These are phyloP conservation scores for Cladosporium sphaerospermum DNA, from an alignment of 2,329 filamentous ascomycete species.

Conservation along the genomic window DNA sequence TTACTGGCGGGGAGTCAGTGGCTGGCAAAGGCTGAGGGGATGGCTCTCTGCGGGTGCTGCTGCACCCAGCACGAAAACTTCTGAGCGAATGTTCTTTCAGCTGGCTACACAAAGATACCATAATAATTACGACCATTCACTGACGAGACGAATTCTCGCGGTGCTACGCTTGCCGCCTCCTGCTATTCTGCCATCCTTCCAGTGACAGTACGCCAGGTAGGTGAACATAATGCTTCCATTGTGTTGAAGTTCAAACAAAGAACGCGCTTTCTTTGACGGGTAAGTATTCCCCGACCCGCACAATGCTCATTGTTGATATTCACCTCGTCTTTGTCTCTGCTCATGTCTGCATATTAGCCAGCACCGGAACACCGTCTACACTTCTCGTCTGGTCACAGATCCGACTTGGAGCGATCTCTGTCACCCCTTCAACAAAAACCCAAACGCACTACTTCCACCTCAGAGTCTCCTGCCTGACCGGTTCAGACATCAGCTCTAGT, in stretches of 20 bases:
- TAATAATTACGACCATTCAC: too few relatives aligned
- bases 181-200: too few relatives aligned
- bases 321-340: not conserved
- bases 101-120: too few relatives aligned
- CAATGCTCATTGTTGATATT: not conserved
- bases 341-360: not conserved
- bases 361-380: too few relatives aligned
- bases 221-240: not conserved
- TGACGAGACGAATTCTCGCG: too few relatives aligned
- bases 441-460: not conserved
- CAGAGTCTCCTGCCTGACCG: not conserved
- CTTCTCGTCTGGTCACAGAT: too few relatives aligned
- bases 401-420: not conserved
- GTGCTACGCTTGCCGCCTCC: too few relatives aligned
- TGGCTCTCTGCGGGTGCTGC: not conserved
- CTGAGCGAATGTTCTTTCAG: too few relatives aligned
- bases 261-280: not conserved
- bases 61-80: too few relatives aligned
- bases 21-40: slow-evolving; percentile 1
- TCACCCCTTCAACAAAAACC: not conserved
- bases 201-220: not conserved
- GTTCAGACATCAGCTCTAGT: not conserved
- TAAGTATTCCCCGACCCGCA: not conserved
- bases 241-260: not conserved
- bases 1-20: slow-evolving; percentile 18